Conservation (phyloP, 352 stramenopile genomes). For the Thraustochytrium striatum region DNA sequence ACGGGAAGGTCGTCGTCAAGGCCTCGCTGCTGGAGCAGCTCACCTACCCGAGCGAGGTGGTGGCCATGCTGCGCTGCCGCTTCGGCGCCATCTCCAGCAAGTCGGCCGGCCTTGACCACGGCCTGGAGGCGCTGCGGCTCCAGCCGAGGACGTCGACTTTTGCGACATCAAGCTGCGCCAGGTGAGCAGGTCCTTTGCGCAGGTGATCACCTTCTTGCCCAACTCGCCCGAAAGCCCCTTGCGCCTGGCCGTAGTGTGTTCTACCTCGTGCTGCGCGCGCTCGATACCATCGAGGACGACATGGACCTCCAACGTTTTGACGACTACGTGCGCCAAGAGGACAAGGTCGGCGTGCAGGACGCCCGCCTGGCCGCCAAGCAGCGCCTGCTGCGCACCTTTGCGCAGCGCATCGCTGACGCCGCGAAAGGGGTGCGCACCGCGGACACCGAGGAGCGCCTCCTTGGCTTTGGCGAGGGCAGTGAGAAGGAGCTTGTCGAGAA, state of each 20-base stretch:
- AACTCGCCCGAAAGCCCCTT: conserved; percentile 51
- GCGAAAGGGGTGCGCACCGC: conserved; percentile 71
- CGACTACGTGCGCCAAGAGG: conserved; percentile 45
- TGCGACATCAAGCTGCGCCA: conserved; percentile 76
- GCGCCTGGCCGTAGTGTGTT: conserved; percentile 79
- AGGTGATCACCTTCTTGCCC: conserved; percentile 79
- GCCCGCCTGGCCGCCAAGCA: conserved; percentile 62
- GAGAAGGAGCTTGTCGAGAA: conserved; percentile 71
- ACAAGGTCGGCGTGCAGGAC: conserved; percentile 51
- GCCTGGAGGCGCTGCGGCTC: conserved; percentile 62
- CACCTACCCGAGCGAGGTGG: conserved; percentile 68
- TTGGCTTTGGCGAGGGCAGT: conserved; percentile 61
- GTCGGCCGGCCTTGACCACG: conserved; percentile 54
- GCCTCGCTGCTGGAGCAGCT: conserved; percentile 71
- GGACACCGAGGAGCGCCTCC: conserved; percentile 24
- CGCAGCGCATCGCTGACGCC: conserved; percentile 66
- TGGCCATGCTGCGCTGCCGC: conserved; percentile 65
- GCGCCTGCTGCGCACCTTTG: conserved; percentile 66
- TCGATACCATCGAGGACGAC: conserved; percentile 88
- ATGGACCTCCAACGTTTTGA: conserved; percentile 67
- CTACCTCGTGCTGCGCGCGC: conserved; percentile 77
- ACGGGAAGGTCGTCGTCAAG: conserved; percentile 77
- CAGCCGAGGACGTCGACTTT: conserved; percentile 55
- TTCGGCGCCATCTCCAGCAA: conserved; percentile 65
- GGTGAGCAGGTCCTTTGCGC: conserved; percentile 74